phyloP scores from a whole-genome alignment of 1,284 basidiomycete species.

The Pseudozyma hubeiensis region DNA sequence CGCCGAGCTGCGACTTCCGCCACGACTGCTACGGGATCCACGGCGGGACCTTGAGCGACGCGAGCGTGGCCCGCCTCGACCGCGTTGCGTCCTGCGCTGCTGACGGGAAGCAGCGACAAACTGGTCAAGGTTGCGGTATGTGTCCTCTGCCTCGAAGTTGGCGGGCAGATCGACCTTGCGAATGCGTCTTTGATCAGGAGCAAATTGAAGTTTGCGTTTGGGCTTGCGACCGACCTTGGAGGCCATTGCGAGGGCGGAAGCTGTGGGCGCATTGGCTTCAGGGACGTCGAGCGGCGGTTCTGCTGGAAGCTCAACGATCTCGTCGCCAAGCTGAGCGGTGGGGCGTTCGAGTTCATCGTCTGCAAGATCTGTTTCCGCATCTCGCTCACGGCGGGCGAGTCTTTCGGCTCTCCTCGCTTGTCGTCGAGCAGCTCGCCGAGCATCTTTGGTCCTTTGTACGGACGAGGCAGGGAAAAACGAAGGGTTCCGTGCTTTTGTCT shows the following conservation, averaged over 20 bases:
- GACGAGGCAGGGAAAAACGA: conserved; percentile 29
- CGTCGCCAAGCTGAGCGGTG: conserved; percentile 38
- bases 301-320: conserved; percentile 40
- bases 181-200: conserved; percentile 56
- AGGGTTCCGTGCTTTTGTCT: neutral
- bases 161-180: conserved; percentile 61
- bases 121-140: conserved; percentile 63
- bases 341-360: conserved; percentile 18
- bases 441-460: conserved; percentile 40
- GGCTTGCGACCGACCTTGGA: conserved; percentile 48
- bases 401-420: conserved; percentile 23
- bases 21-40: conserved; percentile 41
- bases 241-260: conserved; percentile 41
- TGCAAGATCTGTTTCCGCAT: conserved; percentile 16
- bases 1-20: conserved; percentile 36
- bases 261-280: conserved; percentile 47
- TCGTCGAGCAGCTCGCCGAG: conserved; percentile 31
- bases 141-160: conserved; percentile 59
- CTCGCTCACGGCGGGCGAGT: conserved; percentile 19
- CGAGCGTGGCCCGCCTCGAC: conserved; percentile 3
- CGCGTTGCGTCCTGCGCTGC: conserved; percentile 32
- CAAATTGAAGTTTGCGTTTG: conserved; percentile 59
- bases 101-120: conserved; percentile 60
- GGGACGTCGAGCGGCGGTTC: conserved; percentile 48
- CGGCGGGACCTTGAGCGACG: conserved; percentile 27